Percentiles rank a stretch among this genome's conserved stretches.
phyloP scores from a whole-genome alignment of 257 asterid genomes.

The Echites panduratus region DNA sequence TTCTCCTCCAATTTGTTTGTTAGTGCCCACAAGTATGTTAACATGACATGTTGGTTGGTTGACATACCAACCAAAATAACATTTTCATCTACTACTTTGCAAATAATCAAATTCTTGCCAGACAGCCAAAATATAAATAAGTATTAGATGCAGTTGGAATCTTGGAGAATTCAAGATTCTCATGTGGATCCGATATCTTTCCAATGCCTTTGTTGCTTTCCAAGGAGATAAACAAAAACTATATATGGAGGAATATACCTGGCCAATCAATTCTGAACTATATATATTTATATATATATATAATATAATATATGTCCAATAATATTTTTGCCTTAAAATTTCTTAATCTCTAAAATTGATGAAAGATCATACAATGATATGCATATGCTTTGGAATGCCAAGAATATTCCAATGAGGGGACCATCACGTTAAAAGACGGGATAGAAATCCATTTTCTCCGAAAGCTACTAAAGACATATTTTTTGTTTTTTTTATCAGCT shows the following conservation, averaged over 20 bases:
- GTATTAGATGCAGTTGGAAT: conserved; percentile 15
- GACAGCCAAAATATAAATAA: neutral
- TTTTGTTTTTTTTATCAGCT: neutral
- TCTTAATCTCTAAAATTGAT: too few relatives aligned
- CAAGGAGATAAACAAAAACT: conserved; percentile 23
- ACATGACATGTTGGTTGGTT: neutral
- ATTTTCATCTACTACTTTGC: neutral
- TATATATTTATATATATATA: too few relatives aligned
- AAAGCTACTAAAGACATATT: neutral
- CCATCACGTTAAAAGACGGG: conserved; percentile 3
- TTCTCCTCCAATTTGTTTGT: neutral
- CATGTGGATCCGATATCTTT: conserved; percentile 30
- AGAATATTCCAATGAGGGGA: conserved; percentile 15
- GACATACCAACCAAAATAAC: neutral
- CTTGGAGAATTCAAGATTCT: conserved; percentile 39
- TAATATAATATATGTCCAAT: neutral
- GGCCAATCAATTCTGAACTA: conserved; percentile 20
- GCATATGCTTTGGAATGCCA: conserved; percentile 16
- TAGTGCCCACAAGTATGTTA: neutral
- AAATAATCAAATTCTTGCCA: neutral
- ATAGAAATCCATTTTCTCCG: neutral
- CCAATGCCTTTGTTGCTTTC: neutral
- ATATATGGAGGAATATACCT: conserved; percentile 25
- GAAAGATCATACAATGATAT: neutral
- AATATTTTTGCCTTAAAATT: too few relatives aligned